Percentiles rank a stretch among this genome's conserved stretches.
Evolutionary conservation across 352 stramenopile genomes (phyloP).

Genomic region (Phytophthora tentaculata): DNA sequence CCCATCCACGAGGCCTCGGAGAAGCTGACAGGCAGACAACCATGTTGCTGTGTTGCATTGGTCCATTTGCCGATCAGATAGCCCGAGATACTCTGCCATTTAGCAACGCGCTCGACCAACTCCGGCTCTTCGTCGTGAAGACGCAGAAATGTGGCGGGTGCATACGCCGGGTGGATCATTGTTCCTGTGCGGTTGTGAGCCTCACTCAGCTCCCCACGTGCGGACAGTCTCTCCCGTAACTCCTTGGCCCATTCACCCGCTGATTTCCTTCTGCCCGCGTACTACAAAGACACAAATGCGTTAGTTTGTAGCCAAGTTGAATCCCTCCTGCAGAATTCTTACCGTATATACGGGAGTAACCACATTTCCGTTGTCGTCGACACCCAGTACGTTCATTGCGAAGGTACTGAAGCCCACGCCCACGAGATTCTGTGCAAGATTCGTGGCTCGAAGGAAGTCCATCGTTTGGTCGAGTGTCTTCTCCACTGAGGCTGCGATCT

Average conservation of each 20-base stretch:
- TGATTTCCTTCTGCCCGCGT: slow-evolving; percentile 57
- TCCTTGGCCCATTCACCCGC: slow-evolving; percentile 59
- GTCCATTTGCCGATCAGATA: slow-evolving; percentile 91
- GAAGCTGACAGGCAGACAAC: slow-evolving; percentile 87
- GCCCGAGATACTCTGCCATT: slow-evolving; percentile 92
- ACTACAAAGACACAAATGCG: slow-evolving; percentile 41
- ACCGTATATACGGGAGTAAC: slow-evolving; percentile 86
- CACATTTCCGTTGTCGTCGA: slow-evolving; percentile 70
- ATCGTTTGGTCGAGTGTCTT: slow-evolving; percentile 52
- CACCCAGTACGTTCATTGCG: slow-evolving; percentile 93
- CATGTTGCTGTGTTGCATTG: slow-evolving; percentile 29
- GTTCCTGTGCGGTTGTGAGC: slow-evolving; percentile 78
- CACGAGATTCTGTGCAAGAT: slow-evolving; percentile 53
- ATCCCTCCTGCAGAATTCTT: not conserved
- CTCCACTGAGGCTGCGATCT: slow-evolving; percentile 61
- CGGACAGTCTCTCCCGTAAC: slow-evolving; percentile 49
- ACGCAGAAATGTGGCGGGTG: slow-evolving; percentile 85
- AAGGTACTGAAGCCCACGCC: slow-evolving; percentile 94
- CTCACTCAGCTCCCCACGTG: slow-evolving; percentile 52
- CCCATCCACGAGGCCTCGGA: slow-evolving; percentile 96
- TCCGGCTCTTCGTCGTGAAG: slow-evolving; percentile 70
- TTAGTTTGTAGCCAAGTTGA: slow-evolving; percentile 3
- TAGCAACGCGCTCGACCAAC: slow-evolving; percentile 55
- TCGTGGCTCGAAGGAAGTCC: slow-evolving; percentile 52
- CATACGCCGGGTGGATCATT: slow-evolving; percentile 91